Conservation (phyloP, 768 basidiomycete genomes). For the Leccinum olivaceopallidum region DNA sequence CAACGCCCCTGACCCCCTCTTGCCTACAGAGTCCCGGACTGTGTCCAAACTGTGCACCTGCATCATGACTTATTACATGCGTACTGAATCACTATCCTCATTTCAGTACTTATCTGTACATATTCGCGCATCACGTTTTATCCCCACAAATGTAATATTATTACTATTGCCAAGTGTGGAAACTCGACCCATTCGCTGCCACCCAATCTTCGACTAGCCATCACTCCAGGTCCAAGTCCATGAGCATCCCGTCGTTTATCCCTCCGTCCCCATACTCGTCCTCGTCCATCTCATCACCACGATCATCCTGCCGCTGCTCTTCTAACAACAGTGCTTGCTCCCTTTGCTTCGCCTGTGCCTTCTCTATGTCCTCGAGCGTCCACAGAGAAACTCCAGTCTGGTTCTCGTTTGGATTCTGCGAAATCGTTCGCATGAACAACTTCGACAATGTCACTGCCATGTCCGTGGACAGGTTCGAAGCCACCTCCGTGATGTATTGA, state of each 20-base stretch:
- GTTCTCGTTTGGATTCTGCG: conserved; percentile 95
- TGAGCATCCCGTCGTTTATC: conserved; percentile 60
- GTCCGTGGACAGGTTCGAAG: conserved; percentile 96
- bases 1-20: conserved; percentile 16
- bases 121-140: conserved; percentile 7
- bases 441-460: conserved; percentile 96
- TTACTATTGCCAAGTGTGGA: conserved; percentile 1
- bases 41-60: conserved; percentile 38
- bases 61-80: conserved; percentile 12
- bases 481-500: conserved; percentile 98
- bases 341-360: conserved; percentile 80
- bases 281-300: conserved; percentile 37
- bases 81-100: not conserved
- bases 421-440: conserved; percentile 97
- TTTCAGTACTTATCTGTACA: conserved; percentile 12
- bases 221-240: conserved; percentile 50
- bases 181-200: not conserved
- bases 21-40: conserved; percentile 37
- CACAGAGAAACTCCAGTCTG: conserved; percentile 93
- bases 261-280: conserved; percentile 71
- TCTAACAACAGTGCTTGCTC: conserved; percentile 56
- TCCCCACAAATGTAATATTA: conserved; percentile 18
- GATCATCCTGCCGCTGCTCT: conserved; percentile 21
- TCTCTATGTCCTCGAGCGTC: conserved; percentile 90
- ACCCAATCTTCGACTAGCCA: not conserved